A percentile compares a stretch with the other conserved stretches of the same genome.
These are phyloP conservation scores for Gardenia jasminoides DNA, from an alignment of 257 asterid genomes.

Conservation along the genomic window DNA sequence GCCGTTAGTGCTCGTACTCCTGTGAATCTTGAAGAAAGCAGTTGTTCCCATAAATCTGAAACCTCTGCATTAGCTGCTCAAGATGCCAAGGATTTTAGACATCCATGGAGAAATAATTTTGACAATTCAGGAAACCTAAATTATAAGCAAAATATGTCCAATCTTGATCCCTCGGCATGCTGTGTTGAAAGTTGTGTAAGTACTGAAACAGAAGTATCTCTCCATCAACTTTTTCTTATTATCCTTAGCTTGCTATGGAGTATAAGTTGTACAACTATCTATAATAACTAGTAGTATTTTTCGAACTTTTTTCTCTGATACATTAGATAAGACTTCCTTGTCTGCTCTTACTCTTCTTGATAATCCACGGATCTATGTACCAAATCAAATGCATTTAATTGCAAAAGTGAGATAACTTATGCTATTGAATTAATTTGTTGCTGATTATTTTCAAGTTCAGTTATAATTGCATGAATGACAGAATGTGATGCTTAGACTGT, in stretches of 20 bases:
- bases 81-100: slow-evolving; percentile 29
- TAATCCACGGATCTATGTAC: not conserved
- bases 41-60: slow-evolving; percentile 47
- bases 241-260: not conserved
- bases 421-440: not conserved
- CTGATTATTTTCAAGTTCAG: not conserved
- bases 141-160: slow-evolving; percentile 26
- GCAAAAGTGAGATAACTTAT: slow-evolving; percentile 1
- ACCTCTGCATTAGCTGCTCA: slow-evolving; percentile 38
- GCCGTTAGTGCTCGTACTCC: slow-evolving; percentile 34
- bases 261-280: not conserved
- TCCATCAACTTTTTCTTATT: not conserved
- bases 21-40: slow-evolving; percentile 46
- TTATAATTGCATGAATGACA: not conserved
- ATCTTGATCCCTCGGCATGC: slow-evolving; percentile 21
- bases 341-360: not conserved
- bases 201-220: slow-evolving; percentile 1
- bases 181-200: slow-evolving; percentile 60
- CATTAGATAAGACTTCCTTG: not conserved
- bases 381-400: not conserved
- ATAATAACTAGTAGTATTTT: too few species aligned
- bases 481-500: slow-evolving; percentile 21
- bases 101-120: slow-evolving; percentile 37
- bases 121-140: slow-evolving; percentile 36
- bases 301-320: not conserved